Percentiles rank a stretch among this genome's conserved stretches.
phyloP scores from a whole-genome alignment of 306 rosid genomes.

The Carpinus fangiana region DNA sequence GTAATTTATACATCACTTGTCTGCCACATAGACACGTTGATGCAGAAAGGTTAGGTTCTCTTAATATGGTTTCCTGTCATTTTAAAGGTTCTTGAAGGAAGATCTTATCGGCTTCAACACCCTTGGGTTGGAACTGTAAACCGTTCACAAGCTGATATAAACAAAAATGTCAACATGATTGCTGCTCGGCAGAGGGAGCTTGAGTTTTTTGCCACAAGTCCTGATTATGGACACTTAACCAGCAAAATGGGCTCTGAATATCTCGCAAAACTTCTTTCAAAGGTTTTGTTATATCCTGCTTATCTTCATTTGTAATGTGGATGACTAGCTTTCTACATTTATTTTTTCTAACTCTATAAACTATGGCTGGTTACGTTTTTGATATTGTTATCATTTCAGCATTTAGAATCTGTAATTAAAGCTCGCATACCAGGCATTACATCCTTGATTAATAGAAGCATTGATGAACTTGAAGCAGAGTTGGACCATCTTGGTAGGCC shows the following conservation, averaged over 20 bases:
- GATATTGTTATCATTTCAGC: slow-evolving; percentile 39
- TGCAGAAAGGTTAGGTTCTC: background rate
- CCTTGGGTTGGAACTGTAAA: slow-evolving; percentile 64
- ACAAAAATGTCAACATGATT: slow-evolving; percentile 47
- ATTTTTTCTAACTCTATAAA: background rate
- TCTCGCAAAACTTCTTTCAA: slow-evolving; percentile 55
- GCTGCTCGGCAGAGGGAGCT: slow-evolving; percentile 46
- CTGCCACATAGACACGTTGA: background rate
- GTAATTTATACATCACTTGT: background rate
- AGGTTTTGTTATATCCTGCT: slow-evolving; percentile 31
- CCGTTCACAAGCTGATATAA: slow-evolving; percentile 58
- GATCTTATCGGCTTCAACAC: slow-evolving; percentile 47
- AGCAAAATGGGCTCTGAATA: slow-evolving; percentile 53
- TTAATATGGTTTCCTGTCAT: background rate
- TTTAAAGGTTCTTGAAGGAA: slow-evolving; percentile 55
- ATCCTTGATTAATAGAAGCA: slow-evolving; percentile 39
- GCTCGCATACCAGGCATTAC: slow-evolving; percentile 48
- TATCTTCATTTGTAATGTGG: slow-evolving; percentile 2
- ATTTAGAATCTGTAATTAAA: slow-evolving; percentile 50
- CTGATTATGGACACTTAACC: slow-evolving; percentile 44
- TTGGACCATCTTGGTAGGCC: slow-evolving; percentile 48
- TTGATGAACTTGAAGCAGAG: slow-evolving; percentile 47
- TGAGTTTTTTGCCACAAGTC: slow-evolving; percentile 42
- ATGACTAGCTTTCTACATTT: background rate
- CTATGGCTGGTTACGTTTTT: background rate